Evolutionary conservation across 768 basidiomycete species (phyloP), one percentile per base, ranked within the genome.

Genomic region (Kockovaella imperatae): DNA sequence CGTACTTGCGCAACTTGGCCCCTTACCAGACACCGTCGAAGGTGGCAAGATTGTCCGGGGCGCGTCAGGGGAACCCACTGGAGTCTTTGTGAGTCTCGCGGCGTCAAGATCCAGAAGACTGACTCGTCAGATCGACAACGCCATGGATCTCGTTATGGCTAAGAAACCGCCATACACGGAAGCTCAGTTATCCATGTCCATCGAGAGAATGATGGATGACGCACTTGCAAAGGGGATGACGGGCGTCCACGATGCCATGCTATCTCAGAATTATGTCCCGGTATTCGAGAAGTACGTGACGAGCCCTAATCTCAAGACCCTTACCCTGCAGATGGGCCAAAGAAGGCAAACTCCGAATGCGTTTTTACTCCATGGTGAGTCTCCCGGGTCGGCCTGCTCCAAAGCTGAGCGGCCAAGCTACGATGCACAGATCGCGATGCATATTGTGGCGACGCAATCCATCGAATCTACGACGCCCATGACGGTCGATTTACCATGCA

Each of bases 161-260:
- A 1, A 72, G 13, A 51, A 74, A 10, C 90, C 88, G 0, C 62
- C 75, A 1, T 81, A 80, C 76, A 77, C 79, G 0, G 75, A 80
- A 23, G 73, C 70, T 24, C 75, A 80, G 43, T 77, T 82, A 58
- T 73, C 77, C 53, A 76, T 75, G 20, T 86, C 78, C 62, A 83
- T 85, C 47, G 72, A 80, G n/a, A 73, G 75, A 11, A 77, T 87
- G 0, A 75, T 84, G 35, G 69, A 72, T 23, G 81, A 87, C 57
- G 87, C 83, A 0, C 73, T 89, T n/a, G 75, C 77, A 2, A 78
- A 80, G 47, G 93, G 93, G 1, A 68, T 97, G 47, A 91, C 88
- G 0, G 82, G 79, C 10, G 80, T 97, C 17, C 90, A 95, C 49
- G 90, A 97, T 62, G 91, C 91, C 0, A 75, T 67, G 35, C 76